Evolutionary conservation across 768 basidiomycete species (phyloP).

Genomic region (Macrocybe gigantea): DNA sequence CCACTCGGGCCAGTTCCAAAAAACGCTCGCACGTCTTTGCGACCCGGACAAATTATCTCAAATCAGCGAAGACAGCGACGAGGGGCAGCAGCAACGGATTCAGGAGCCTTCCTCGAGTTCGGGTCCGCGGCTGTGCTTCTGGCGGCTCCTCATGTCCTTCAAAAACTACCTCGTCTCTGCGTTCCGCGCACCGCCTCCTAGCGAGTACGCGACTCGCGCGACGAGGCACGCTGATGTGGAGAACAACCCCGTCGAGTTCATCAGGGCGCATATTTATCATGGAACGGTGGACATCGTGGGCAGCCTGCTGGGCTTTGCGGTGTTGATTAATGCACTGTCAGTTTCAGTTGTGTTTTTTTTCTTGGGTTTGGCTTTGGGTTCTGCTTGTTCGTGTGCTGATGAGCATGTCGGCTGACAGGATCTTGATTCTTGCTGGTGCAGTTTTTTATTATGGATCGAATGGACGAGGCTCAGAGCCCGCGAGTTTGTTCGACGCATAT

Average conservation of each 20-base stretch:
- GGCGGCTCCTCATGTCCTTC: slow-evolving; percentile 9
- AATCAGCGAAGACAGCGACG: slow-evolving; percentile 5
- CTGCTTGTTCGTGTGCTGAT: neutral
- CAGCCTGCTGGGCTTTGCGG: slow-evolving; percentile 77
- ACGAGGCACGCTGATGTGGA: slow-evolving; percentile 47
- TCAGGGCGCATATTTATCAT: slow-evolving; percentile 60
- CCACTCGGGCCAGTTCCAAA: slow-evolving; percentile 14
- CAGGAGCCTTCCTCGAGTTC: neutral
- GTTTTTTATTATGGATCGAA: slow-evolving; percentile 60
- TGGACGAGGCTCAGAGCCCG: slow-evolving; percentile 32
- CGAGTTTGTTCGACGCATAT: slow-evolving; percentile 83
- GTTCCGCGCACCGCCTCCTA: slow-evolving; percentile 32
- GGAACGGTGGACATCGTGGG: slow-evolving; percentile 60
- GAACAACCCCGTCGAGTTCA: slow-evolving; percentile 50
- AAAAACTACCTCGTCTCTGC: slow-evolving; percentile 23
- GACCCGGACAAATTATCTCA: slow-evolving; percentile 7
- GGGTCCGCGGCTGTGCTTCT: neutral
- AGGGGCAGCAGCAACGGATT: neutral
- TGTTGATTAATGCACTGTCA: slow-evolving; percentile 82
- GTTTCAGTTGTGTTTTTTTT: slow-evolving; percentile 18
- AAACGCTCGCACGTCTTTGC: slow-evolving; percentile 7
- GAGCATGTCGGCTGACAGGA: slow-evolving; percentile 32
- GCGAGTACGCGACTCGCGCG: slow-evolving; percentile 25
- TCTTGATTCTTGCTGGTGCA: slow-evolving; percentile 75
- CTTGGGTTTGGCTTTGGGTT: too few species aligned